A percentile compares a stretch with the other conserved stretches of the same genome.
Conservation (phyloP, 192 early-diverging fungal genomes). For the Coemansia erecta region DNA sequence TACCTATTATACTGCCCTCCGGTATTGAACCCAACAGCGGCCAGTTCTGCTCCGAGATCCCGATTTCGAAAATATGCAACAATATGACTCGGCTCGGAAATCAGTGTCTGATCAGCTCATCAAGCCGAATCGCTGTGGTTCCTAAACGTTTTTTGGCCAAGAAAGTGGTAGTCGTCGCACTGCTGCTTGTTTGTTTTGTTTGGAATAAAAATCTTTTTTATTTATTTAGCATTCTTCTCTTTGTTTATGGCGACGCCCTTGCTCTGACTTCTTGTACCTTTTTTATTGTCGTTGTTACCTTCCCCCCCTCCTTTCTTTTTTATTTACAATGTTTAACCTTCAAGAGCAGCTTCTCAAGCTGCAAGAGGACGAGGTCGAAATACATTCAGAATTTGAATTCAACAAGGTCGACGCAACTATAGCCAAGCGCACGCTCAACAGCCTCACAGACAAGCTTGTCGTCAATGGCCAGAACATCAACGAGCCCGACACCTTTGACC, state of each 20-base stretch:
- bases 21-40: no score
- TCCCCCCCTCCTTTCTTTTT: background rate
- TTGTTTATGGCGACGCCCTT: background rate
- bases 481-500: constrained; percentile 23
- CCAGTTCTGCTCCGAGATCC: no score
- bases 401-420: constrained; percentile 33
- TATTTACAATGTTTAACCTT: constrained; percentile 49
- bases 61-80: no score
- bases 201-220: background rate
- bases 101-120: background rate
- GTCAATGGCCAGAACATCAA: constrained; percentile 41
- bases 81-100: background rate
- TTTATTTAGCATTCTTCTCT: background rate
- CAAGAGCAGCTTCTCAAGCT: constrained; percentile 61
- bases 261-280: background rate
- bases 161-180: background rate
- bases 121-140: no score
- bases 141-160: background rate
- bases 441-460: constrained; percentile 52
- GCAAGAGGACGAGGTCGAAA: constrained; percentile 55
- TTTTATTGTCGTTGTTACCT: background rate
- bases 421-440: constrained; percentile 53
- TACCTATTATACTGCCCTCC: no score
- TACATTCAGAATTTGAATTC: constrained; percentile 44
- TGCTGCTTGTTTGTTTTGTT: background rate